Percentiles rank a stretch among this genome's conserved stretches.
These are phyloP conservation scores for Phytophthora pini DNA, from an alignment of 352 stramenopile species.

Conservation along the genomic window DNA sequence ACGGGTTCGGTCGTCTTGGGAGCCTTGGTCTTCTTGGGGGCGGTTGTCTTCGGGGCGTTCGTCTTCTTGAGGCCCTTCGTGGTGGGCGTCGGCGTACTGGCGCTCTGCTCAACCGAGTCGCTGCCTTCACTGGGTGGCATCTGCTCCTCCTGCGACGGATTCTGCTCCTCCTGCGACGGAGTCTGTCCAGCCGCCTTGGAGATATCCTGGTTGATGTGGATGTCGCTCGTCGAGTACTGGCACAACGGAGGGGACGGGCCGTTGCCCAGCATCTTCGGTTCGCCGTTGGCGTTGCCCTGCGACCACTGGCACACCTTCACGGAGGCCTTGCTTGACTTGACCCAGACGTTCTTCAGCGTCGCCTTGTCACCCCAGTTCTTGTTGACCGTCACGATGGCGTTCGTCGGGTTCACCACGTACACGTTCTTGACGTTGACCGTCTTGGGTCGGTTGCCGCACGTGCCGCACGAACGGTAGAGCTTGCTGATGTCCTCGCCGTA, in stretches of 20 bases:
- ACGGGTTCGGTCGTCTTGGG: neutral
- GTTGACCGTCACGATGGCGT: neutral
- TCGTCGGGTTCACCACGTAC: neutral
- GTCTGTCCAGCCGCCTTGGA: conserved; percentile 8
- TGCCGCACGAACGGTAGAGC: neutral
- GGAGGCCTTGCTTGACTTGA: conserved; percentile 8
- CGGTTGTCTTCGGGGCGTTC: conserved; percentile 7
- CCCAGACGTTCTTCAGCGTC: conserved; percentile 3
- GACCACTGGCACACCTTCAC: conserved; percentile 2
- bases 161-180: neutral
- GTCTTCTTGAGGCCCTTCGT: neutral
- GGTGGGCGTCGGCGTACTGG: neutral
- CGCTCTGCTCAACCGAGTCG: neutral
- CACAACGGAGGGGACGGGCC: conserved; percentile 5
- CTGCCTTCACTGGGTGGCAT: no score
- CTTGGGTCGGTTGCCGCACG: neutral
- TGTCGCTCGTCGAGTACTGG: conserved; percentile 26
- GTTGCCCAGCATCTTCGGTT: neutral
- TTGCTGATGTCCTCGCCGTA: conserved; percentile 1
- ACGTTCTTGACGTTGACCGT: neutral
- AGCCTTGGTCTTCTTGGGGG: neutral
- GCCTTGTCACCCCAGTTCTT: neutral
- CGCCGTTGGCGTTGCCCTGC: neutral
- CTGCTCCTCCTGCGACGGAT: neutral
- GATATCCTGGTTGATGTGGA: conserved; percentile 31